These are phyloP conservation scores for Rubroboletus satanas DNA, from an alignment of 768 basidiomycete species.

Conservation along the genomic window DNA sequence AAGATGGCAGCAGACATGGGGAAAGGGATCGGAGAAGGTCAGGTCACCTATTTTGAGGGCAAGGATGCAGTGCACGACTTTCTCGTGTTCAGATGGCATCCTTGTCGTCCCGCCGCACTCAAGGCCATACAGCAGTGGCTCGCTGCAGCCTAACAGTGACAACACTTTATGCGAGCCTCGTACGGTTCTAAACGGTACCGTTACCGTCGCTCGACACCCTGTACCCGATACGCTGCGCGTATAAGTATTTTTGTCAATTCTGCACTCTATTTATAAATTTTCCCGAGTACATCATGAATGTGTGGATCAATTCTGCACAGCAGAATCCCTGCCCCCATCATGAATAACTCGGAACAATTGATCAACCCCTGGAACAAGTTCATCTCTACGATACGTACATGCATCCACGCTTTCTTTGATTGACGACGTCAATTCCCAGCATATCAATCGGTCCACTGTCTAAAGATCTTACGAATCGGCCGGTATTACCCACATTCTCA, in stretches of 20 bases:
- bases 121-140: constrained; percentile 49
- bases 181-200: neutral
- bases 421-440: neutral
- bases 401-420: neutral
- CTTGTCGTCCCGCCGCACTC: constrained; percentile 47
- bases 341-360: no score
- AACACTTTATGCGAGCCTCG: no score
- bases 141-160: neutral
- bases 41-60: constrained; percentile 47
- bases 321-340: neutral
- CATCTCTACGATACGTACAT: neutral
- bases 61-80: constrained; percentile 55
- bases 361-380: neutral
- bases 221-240: neutral
- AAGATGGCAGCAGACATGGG: constrained; percentile 53
- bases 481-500: neutral
- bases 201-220: neutral
- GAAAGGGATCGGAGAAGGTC: constrained; percentile 21
- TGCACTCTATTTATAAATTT: neutral
- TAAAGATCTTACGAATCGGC: neutral
- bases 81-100: constrained; percentile 46
- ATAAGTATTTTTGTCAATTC: neutral
- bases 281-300: neutral
- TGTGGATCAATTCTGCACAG: neutral
- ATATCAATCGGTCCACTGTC: neutral